Base-by-base conservation (phyloP, 139 green algal genomes). In the Eudorina sp. region DNA sequence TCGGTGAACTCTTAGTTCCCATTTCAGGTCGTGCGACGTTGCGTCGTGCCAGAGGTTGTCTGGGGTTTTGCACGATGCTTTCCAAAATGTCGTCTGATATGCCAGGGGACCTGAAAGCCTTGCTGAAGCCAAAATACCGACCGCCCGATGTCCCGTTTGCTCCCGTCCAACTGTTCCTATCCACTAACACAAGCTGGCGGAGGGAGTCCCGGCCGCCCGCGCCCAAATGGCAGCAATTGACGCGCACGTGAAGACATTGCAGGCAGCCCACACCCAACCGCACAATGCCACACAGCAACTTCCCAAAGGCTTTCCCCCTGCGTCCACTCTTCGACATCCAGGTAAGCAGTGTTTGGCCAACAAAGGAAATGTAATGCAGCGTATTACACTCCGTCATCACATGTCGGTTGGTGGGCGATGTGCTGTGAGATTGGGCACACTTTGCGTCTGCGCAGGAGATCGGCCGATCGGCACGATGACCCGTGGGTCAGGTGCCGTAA, bases 391-490 rank as follows among this genome's bases (percentile, higher is more conserved):
- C n/a, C n/a, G n/a, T n/a, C n/a, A n/a, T n/a, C n/a, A n/a, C n/a
- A n/a, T n/a, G n/a, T n/a, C n/a, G n/a, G n/a, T n/a, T n/a, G n/a
- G n/a, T n/a, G n/a, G n/a, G n/a, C n/a, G n/a, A n/a, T n/a, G n/a
- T n/a, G n/a, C n/a, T n/a, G n/a, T n/a, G n/a, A n/a, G n/a, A n/a
- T n/a, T n/a, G n/a, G n/a, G n/a, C n/a, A n/a, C n/a, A n/a, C n/a
- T n/a, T n/a, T n/a, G n/a, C n/a, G n/a, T n/a, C n/a, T n/a, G n/a
- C 51, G 29, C 58, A 86, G 80, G 38, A 25, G 80, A 62, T 27
- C 41, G 60, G 0, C 60, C 80, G 0, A 64, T 87, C 7, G 81
- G 81, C 45, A 87, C 64, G 27, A 64, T 78, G 81, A 79, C 81
- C 1, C 81, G 81, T 0, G 81, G 81, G 0, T 38, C 62, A 6